Conservation (phyloP, 371 early-diverging fungal genomes). For the Mortierella sp. region DNA sequence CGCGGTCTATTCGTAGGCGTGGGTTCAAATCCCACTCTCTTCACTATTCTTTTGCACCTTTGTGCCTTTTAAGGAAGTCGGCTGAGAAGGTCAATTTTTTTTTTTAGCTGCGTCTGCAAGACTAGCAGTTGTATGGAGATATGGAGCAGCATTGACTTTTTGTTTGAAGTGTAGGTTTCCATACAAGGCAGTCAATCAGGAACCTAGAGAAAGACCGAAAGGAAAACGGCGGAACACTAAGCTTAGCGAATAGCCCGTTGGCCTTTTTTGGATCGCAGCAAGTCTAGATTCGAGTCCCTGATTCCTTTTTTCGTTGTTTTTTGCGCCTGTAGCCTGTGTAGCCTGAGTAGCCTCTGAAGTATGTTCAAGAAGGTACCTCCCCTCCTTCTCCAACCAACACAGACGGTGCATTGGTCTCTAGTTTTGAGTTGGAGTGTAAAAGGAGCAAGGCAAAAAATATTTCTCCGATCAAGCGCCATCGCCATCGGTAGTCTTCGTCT, state of each 20-base stretch:
- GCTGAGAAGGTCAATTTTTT: too few species aligned
- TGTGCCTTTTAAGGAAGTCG: background rate
- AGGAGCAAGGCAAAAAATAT: slow-evolving; percentile 4
- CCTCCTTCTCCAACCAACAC: too few species aligned
- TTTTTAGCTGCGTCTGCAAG: background rate
- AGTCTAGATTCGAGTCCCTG: background rate
- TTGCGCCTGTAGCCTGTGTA: background rate
- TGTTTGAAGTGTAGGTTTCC: background rate
- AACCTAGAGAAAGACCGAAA: background rate
- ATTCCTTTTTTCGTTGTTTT: background rate
- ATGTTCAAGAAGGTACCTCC: background rate
- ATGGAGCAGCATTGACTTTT: too few species aligned
- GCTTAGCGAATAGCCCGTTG: background rate
- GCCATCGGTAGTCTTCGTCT: too few species aligned
- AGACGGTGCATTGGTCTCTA: background rate
- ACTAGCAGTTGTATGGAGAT: too few species aligned
- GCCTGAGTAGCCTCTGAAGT: too few species aligned
- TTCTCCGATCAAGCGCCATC: slow-evolving; percentile 1
- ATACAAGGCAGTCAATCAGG: background rate
- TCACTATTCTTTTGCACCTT: background rate
- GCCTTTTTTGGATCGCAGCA: slow-evolving; percentile 6
- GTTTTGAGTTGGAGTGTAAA: background rate
- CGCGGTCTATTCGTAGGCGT: slow-evolving; percentile 19
- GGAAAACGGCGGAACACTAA: slow-evolving; percentile 3
- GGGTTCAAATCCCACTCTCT: slow-evolving; percentile 19